Conservation (phyloP, 2,329 filamentous ascomycete genomes). For the Botryosphaeria dothidea region DNA sequence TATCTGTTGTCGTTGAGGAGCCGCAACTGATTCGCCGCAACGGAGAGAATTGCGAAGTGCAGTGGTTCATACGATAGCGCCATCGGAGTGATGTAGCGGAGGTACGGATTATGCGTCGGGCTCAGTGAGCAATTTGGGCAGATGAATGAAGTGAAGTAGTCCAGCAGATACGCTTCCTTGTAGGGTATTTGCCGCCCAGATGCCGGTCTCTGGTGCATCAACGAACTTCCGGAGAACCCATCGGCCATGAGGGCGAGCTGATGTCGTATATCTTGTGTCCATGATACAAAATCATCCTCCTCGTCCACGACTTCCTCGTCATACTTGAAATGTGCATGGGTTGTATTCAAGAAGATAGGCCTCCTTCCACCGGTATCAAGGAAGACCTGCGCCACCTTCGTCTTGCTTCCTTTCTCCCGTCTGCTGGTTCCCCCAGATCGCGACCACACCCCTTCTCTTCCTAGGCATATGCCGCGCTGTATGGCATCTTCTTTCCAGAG, state of each 20-base stretch:
- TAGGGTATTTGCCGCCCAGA: not conserved
- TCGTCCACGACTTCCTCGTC: not conserved
- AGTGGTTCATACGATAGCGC: slow-evolving; percentile 27
- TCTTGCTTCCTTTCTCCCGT: not conserved
- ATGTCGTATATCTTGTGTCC: not conserved
- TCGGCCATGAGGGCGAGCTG: not conserved
- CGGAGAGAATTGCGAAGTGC: slow-evolving; percentile 30
- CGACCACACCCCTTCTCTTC: slow-evolving; percentile 22
- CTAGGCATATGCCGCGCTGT: slow-evolving; percentile 24
- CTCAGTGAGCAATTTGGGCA: slow-evolving; percentile 35
- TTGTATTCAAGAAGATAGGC: slow-evolving; percentile 29
- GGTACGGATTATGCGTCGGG: slow-evolving; percentile 31
- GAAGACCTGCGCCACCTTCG: slow-evolving; percentile 20
- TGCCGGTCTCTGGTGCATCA: not conserved
- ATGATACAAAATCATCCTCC: not conserved
- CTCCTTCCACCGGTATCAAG: slow-evolving; percentile 28
- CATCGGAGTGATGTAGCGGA: slow-evolving; percentile 28
- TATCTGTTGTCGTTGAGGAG: slow-evolving; percentile 29
- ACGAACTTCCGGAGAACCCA: not conserved
- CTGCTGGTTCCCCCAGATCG: not conserved
- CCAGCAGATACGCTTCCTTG: slow-evolving; percentile 19
- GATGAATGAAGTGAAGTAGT: slow-evolving; percentile 33
- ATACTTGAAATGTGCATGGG: slow-evolving; percentile 23
- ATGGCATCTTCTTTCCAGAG: slow-evolving; percentile 34
- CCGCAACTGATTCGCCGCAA: slow-evolving; percentile 31